Base-by-base conservation (phyloP, 805 yeast species). In the Hanseniaspora lindneri region DNA sequence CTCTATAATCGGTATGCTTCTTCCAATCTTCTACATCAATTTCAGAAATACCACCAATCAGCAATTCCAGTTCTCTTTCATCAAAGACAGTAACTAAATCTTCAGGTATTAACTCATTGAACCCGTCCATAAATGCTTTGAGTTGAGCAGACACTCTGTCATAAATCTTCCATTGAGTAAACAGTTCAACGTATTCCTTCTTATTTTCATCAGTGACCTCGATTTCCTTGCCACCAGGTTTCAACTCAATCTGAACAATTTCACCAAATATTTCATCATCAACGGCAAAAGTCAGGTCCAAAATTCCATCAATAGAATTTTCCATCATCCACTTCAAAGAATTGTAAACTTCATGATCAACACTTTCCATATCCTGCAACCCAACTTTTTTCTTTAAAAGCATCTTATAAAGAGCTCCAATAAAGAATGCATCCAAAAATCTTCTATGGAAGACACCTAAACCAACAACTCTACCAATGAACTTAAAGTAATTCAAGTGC, bases 1-100 rank as follows among this genome's bases (percentile, higher is more conserved):
- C 98, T 69, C 98, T 79, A 69, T 92, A 92, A 66, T 92, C 99
- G 19, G 99, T 92, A 65, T 92, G 96, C 64, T 86, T 88, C 69
- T 87, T 92, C 99, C 99, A 92, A 70, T 92, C 99, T 55, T 88
- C 96, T 51, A 89, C 83, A 66, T 92, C 98, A 59, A 92, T 89
- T 60, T 92, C 98, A 2, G 96, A 92, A 61, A 92, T 79, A 66
- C 99, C 99, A 64, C 98, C 98, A 66, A 92, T 92, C 62, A 92
- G 75, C 63, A 92, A 71, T 71, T 92, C 99, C 55, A 92, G 71
- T 68, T 92, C 99, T 65, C 96, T 81, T 70, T 92, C 98, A 67
- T 92, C 98, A 63, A 92, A 92, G 39, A 92, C 98, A 56, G 84
- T 86, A 49, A 92, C 94, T 53, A 92, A 71, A 64, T 92, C 98